Base-by-base conservation (phyloP, 805 yeast genomes). In the Phaffomyces thermotolerans region DNA sequence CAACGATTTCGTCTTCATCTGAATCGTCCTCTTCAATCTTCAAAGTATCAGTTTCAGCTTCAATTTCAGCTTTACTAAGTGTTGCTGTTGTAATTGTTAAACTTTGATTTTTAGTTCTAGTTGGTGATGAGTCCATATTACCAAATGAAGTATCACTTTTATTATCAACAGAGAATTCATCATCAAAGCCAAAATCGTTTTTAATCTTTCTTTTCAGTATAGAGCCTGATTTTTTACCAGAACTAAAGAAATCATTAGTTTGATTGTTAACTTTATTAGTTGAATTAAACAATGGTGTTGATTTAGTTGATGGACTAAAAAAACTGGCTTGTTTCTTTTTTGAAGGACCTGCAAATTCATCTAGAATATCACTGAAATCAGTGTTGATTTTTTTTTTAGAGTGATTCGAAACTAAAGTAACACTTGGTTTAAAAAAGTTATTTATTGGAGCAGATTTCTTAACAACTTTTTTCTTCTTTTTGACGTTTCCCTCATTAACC, bases 361-460 rank as follows among this genome's bases (percentile, higher is more conserved):
- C 77, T 39, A 84, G 67, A 43, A 84, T 78, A 55, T 83, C 90
- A 58, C 83, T 90, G 47, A 88, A 72, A 46, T 73, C 76, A 40
- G 74, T 73, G 35, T 71, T 72, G 2, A 70, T 66, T 42, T 75
- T 72, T 42, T 64, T 66, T 46, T 69, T 71, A 9, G 64, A 62
- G 37, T 12, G 49, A 23, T 37, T 12, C 31, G 52, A 9, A 0
- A 63, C 48, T 2, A 60, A 57, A 18, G 65, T 14, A 8, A 38
- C 57, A 24, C 66, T 56, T 31, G 73, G 68, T 51, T 71, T 73
- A 68, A 71, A 77, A 59, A 72, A 82, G 58, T 72, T 69, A 40
- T 81, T 73, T 41, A 70, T 71, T 47, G 75, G 68, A 42, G 72
- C 58, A 49, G 70, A 65, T 53, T 69, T 52, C 43, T 71, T 52